Evolutionary conservation across 176 grass and related monocot genomes (phyloP).

Genomic region (Avena eriantha): DNA sequence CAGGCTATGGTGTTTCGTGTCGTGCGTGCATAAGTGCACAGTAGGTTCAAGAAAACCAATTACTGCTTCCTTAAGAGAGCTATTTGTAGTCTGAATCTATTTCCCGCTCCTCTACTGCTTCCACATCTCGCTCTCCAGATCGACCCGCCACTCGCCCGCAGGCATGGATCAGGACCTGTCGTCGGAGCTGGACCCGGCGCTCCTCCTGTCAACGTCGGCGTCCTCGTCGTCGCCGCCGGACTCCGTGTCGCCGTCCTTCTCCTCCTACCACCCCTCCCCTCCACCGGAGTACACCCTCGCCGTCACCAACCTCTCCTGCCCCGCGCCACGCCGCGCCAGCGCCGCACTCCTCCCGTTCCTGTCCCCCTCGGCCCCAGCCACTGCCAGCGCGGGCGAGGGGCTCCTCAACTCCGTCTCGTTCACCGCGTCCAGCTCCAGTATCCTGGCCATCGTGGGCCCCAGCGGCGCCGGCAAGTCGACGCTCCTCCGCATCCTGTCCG

Average conservation of each 20-base stretch:
- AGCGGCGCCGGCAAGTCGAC: constrained; percentile 92
- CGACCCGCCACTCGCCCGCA: not conserved
- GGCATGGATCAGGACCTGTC: constrained; percentile 74
- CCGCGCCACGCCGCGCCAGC: constrained; percentile 34
- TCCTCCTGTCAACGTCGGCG: constrained; percentile 60
- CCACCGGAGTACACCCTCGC: constrained; percentile 55
- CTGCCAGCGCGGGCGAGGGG: not conserved
- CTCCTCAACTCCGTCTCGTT: constrained; percentile 81
- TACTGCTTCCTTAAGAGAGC: not conserved
- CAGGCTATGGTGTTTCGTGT: not conserved
- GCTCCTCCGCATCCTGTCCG: constrained; percentile 82
- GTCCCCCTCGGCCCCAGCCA: not conserved
- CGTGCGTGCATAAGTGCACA: constrained; percentile 19
- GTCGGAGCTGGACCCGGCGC: constrained; percentile 68
- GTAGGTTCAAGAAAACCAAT: constrained; percentile 36
- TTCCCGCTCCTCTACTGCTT: constrained; percentile 2
- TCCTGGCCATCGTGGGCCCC: constrained; percentile 76
- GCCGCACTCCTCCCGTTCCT: constrained; percentile 20
- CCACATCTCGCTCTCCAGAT: not conserved
- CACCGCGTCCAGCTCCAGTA: constrained; percentile 49
- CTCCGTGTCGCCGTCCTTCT: constrained; percentile 75
- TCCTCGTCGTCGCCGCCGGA: constrained; percentile 69
- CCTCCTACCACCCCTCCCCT: constrained; percentile 70
- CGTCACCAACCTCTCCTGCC: constrained; percentile 67
- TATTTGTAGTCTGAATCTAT: constrained; percentile 22